Base-by-base conservation (phyloP, 176 grass and related monocot genomes). In the Oryza officinalis region DNA sequence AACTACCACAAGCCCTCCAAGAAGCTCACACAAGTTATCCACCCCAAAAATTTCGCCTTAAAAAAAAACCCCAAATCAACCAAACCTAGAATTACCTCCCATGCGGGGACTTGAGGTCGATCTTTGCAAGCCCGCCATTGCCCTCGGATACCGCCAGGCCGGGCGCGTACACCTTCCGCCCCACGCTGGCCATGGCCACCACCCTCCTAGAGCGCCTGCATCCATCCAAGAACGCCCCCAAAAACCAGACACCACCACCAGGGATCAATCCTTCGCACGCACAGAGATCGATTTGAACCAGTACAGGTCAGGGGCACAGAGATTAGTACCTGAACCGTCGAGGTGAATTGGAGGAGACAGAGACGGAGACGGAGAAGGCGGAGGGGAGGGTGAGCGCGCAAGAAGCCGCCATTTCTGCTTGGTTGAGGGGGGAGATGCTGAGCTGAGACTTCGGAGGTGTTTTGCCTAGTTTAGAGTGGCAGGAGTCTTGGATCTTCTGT, bases 81-180 rank as follows among this genome's bases (percentile, higher is more conserved):
- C 33, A 10, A 27, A 75, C 18, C 17, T 25, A 25, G 27, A 72
- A 25, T 82, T 59, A 98, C 96, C 96, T 98, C 67, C 96, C 96
- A 37, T 81, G 50, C 28, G 89, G 77, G 31, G 96, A 93, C 54
- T 89, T 93, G 82, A 98, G 90, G 67, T 78, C 71, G 77, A 98
- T 81, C 83, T 92, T 98, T 0, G 77, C 85, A 4, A 98, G 89
- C 69, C 91, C 96, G 0, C 96, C 93, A 80, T 94, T 94, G 69
- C 93, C 96, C 83, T 95, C 85, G 10, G 93, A 91, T 32, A 98
- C 66, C 33, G 86, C 70, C 25, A 95, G 85, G 17, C 96, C 96
- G 25, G 86, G 86, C 13, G 92, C 87, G 38, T 79, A 91, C 54
- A 84, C 88, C 80, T 85, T 91, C 80, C 92, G 93, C 65, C 90